Evolutionary conservation across 228 moss, liverwort and hornwort genomes (phyloP).

Genomic region (Sphagnum fallax): DNA sequence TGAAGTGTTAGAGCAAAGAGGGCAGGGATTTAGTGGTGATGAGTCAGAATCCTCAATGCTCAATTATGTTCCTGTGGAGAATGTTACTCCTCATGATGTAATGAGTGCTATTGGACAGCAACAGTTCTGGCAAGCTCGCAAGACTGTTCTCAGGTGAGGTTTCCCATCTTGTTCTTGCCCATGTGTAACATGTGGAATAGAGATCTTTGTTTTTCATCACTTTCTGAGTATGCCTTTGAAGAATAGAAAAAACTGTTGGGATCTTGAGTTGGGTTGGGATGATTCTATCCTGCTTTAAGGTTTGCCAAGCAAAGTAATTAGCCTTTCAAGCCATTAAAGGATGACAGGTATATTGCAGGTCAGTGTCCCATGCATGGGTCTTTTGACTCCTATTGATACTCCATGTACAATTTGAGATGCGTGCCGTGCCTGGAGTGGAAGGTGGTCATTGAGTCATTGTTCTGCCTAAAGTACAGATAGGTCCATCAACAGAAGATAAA

Average conservation of each 20-base stretch:
- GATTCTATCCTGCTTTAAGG: background rate
- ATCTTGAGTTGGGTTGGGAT: background rate
- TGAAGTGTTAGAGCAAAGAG: constrained; percentile 52
- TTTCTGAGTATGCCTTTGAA: background rate
- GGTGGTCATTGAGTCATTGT: too few relatives aligned
- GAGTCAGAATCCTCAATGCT: constrained; percentile 54
- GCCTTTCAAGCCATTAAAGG: too few relatives aligned
- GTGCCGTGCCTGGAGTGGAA: too few relatives aligned
- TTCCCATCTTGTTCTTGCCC: background rate
- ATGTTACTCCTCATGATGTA: constrained; percentile 49
- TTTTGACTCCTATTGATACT: background rate
- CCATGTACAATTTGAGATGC: too few relatives aligned
- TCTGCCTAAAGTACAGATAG: too few relatives aligned
- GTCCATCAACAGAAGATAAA: too few relatives aligned
- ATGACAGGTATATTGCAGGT: background rate
- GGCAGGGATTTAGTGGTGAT: constrained; percentile 42
- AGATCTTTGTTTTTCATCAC: background rate
- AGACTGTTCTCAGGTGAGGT: constrained; percentile 57
- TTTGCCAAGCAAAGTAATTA: constrained; percentile 5
- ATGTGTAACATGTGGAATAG: background rate
- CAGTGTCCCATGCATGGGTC: background rate
- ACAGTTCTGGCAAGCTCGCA: constrained; percentile 79
- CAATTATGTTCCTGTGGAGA: constrained; percentile 13
- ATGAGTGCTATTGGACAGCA: constrained; percentile 64
- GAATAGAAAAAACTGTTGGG: background rate